Conservation (phyloP, 768 basidiomycete species). For the Auricularia sp. region DNA sequence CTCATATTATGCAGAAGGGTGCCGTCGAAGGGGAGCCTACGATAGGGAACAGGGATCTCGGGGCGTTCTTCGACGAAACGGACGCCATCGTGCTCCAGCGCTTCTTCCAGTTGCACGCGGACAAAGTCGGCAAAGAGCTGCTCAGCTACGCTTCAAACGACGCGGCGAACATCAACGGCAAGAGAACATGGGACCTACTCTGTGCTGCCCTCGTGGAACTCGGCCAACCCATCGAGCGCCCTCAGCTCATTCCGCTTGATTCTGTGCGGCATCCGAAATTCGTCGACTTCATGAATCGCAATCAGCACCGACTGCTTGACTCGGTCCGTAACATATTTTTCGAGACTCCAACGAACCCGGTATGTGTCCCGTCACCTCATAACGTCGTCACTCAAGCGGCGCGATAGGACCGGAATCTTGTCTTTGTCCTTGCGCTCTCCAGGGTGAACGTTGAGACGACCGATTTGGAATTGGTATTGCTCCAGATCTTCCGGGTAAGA, state of each 20-base stretch:
- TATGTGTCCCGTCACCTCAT: constrained; percentile 16
- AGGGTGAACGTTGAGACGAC: constrained; percentile 70
- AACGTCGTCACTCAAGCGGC: background rate
- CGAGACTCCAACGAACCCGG: constrained; percentile 37
- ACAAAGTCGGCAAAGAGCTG: constrained; percentile 80
- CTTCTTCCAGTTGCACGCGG: constrained; percentile 75
- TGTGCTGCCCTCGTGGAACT: constrained; percentile 74
- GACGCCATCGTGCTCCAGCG: constrained; percentile 76
- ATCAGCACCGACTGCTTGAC: constrained; percentile 47
- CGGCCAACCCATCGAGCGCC: constrained; percentile 56
- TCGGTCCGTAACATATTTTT: constrained; percentile 58
- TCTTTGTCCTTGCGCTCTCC: constrained; percentile 54
- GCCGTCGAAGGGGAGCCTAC: constrained; percentile 30
- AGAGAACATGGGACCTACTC: constrained; percentile 74
- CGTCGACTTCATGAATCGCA: constrained; percentile 55
- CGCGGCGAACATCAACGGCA: constrained; percentile 48
- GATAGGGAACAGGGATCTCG: constrained; percentile 40
- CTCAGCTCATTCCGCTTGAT: constrained; percentile 39
- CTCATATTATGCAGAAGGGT: background rate
- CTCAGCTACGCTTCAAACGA: constrained; percentile 55
- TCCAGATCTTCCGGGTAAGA: constrained; percentile 61
- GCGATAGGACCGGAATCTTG: constrained; percentile 8
- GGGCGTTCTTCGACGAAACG: constrained; percentile 73
- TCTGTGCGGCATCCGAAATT: constrained; percentile 53
- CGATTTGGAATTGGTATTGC: constrained; percentile 69